Conservation (phyloP, 768 basidiomycete genomes). For the Scleroderma bovista region DNA sequence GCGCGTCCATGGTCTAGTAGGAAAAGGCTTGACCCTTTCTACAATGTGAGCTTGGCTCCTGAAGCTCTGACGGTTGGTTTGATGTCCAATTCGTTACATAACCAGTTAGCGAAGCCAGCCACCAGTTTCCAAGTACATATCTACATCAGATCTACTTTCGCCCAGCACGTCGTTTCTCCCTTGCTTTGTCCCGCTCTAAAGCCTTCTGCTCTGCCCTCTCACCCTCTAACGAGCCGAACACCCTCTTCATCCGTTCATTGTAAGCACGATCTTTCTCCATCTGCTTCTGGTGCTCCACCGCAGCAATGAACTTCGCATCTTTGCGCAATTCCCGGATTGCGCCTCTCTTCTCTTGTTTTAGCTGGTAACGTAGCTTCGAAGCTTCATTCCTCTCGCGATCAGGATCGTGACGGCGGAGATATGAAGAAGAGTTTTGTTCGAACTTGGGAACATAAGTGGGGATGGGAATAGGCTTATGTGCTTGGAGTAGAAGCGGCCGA, state of each 20-base stretch:
- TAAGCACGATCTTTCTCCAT: conserved; percentile 80
- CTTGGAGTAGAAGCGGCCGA: conserved; percentile 76
- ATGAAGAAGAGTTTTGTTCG: conserved; percentile 68
- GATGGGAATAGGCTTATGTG: conserved; percentile 95
- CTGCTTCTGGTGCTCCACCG: conserved; percentile 80
- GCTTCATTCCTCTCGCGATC: conserved; percentile 88
- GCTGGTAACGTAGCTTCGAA: conserved; percentile 77
- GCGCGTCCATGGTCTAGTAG: conserved; percentile 24
- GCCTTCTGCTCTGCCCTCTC: conserved; percentile 96
- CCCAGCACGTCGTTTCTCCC: conserved; percentile 72
- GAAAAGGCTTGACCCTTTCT: too few relatives aligned
- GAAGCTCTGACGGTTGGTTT: too few relatives aligned
- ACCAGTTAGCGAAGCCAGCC: conserved; percentile 15
- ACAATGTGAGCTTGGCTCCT: too few relatives aligned
- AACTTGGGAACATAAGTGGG: conserved; percentile 93
- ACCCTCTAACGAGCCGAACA: conserved; percentile 67
- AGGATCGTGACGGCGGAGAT: conserved; percentile 78
- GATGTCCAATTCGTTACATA: too few relatives aligned
- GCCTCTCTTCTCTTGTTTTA: conserved; percentile 95
- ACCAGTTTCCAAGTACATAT: background rate
- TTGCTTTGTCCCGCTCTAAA: conserved; percentile 77
- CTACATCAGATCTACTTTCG: conserved; percentile 43
- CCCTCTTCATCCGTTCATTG: conserved; percentile 77
- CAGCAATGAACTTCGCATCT: conserved; percentile 89
- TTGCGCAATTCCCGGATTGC: conserved; percentile 95